Evolutionary conservation across 768 basidiomycete genomes (phyloP), one percentile per base, ranked within the genome.

Genomic region (Amanita muscaria): DNA sequence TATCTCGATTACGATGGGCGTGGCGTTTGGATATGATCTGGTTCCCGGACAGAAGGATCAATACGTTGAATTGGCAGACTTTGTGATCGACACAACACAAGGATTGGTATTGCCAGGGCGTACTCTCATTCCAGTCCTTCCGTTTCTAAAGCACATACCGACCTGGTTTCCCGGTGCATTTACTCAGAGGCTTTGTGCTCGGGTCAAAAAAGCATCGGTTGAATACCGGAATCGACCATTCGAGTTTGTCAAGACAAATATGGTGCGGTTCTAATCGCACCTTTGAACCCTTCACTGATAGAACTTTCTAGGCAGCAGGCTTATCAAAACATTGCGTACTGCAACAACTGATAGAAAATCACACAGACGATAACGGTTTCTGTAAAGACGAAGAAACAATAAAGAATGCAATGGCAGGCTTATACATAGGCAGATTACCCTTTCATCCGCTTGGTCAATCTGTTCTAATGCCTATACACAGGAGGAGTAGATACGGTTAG

Each of bases 271-370:
- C 27, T 6, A 6, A 6, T 6, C 6, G 12, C 12, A 29, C 27
- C 27, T 6, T 6, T 12, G 27, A 29, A 12, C 27, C 12, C 12
- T 29, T 29, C 27, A 29, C 12, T 29, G 7, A 29, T 29, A 23
- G n/a, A n/a, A 27, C 19, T 39, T 39, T 29, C 12, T 31, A 39
- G 16, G 3, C 22, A 38, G 45, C 36, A 39, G 15, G 45, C 32
- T 29, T 12, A 31, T 6, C 27, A 12, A 29, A 29, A 12, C 6
- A 29, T 12, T 6, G 27, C 12, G 7, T 29, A 6, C 12, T 29
- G 27, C 6, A 29, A 12, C 27, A 29, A 29, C 7, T 29, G 6
- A 6, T 29, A 29, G 27, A 29, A 29, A 12, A 6, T 6, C 6
- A 29, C 12, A 29, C 27, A 12, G 12, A 29, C 27, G 31, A 27